A percentile compares a stretch with the other conserved stretches of the same genome.
Evolutionary conservation across 192 early-diverging fungal species (phyloP).

Genomic region (Coemansia sp.): DNA sequence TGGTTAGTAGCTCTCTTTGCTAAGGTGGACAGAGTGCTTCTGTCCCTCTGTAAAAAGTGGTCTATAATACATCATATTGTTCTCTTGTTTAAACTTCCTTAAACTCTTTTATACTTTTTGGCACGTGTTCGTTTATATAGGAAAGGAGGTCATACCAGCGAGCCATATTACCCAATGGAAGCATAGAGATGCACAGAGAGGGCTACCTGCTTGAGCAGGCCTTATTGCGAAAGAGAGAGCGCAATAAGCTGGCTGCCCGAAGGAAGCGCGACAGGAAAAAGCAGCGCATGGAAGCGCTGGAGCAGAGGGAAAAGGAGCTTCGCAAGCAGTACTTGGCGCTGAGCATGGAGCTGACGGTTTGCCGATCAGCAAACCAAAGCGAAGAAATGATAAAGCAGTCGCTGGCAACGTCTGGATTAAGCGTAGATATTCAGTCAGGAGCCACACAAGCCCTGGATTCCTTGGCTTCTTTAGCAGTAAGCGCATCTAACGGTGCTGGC

Average conservation of each 20-base stretch:
- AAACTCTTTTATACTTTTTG: neutral
- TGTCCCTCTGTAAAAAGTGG: too few relatives aligned
- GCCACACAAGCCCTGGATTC: neutral
- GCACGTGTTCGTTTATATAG: neutral
- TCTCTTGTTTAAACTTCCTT: neutral
- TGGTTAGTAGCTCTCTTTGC: neutral
- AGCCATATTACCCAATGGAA: slow-evolving; percentile 32
- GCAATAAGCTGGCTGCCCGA: slow-evolving; percentile 41
- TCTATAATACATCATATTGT: too few relatives aligned
- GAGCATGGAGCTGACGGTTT: slow-evolving; percentile 26
- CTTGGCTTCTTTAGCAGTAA: neutral
- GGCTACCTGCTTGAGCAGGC: slow-evolving; percentile 11
- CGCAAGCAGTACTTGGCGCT: slow-evolving; percentile 15
- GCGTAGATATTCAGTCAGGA: neutral
- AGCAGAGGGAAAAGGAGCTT: slow-evolving; percentile 30
- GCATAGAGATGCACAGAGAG: neutral
- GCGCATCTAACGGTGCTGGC: neutral
- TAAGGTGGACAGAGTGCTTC: neutral
- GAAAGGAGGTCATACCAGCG: slow-evolving; percentile 3
- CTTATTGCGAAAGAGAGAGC: slow-evolving; percentile 34
- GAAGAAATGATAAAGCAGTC: neutral
- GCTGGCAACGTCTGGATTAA: neutral
- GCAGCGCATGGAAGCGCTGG: slow-evolving; percentile 32
- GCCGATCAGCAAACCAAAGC: slow-evolving; percentile 4
- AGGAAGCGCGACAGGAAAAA: slow-evolving; percentile 46